Evolutionary conservation across 306 rosid genomes (phyloP), one percentile per base, ranked within the genome.

Genomic region (Castanea sativa): DNA sequence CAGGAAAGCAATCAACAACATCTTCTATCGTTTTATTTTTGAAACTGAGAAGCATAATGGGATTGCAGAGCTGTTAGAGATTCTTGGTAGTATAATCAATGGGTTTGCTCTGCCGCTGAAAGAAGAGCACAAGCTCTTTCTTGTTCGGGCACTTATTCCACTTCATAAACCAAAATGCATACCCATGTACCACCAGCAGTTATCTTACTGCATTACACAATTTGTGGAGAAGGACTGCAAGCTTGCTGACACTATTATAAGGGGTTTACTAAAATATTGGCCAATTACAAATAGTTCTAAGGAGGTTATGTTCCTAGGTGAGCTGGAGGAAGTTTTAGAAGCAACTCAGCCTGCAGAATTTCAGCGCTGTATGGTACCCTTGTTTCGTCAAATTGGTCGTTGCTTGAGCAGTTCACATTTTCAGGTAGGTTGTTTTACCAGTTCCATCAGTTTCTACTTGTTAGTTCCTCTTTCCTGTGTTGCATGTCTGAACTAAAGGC

Each of bases 1-100:
- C 81, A 87, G 99, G 81, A 95, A 95, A 90, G 86, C 99, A 63
- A 95, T 95, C 85, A 93, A 95, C 86, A 78, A 91, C 79, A 91
- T 95, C 83, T 95, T 95, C 85, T 95, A 89, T 81, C 89, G 91
- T 51, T 95, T 95, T 80, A 83, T 93, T 70, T 95, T 95, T 76
- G 98, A 95, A 86, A 95, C 99, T 4, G 99, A 95, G 91, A 95
- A 93, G 85, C 98, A 95, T 81, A 95, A 91, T 73, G 99, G 99
- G 80, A 93, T 91, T 82, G 98, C 97, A 0, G 99, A 95, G 76
- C 88, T 95, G 65, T 87, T 95, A 32, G 99, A 95, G 82, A 93
- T 95, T 80, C 83, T 95, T 91, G 99, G 99, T 70, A 95, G 98
- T 88, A 95, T 95, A 84, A 95, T 95, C 67, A 95, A 93, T 63